Evolutionary conservation across 2,329 filamentous ascomycete genomes (phyloP).

Genomic region (Fusarium citri): DNA sequence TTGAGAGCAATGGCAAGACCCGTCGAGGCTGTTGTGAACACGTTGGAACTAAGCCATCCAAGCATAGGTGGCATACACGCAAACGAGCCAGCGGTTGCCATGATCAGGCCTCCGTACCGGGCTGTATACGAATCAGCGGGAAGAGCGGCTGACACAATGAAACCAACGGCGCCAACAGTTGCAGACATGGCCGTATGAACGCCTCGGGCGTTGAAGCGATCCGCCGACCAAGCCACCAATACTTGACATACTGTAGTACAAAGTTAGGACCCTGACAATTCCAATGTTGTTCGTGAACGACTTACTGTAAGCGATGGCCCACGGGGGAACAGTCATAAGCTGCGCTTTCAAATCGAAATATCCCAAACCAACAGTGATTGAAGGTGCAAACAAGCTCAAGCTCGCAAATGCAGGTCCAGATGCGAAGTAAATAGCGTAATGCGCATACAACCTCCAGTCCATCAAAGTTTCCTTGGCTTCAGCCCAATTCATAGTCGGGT

Average conservation of each 20-base stretch:
- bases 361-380: slow-evolving; percentile 66
- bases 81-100: slow-evolving; percentile 75
- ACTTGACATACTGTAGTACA: slow-evolving; percentile 53
- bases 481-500: slow-evolving; percentile 71
- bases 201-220: slow-evolving; percentile 68
- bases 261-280: slow-evolving; percentile 7
- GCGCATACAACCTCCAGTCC: slow-evolving; percentile 75
- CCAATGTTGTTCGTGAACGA: not conserved
- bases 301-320: slow-evolving; percentile 68
- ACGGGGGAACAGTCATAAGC: slow-evolving; percentile 75
- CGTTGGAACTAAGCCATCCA: slow-evolving; percentile 77
- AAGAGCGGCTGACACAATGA: slow-evolving; percentile 72
- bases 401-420: slow-evolving; percentile 67
- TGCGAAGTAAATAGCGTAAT: slow-evolving; percentile 68
- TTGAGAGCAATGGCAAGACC: slow-evolving; percentile 79
- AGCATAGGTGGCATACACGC: slow-evolving; percentile 76
- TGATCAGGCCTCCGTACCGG: slow-evolving; percentile 77
- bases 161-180: slow-evolving; percentile 58
- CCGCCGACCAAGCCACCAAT: slow-evolving; percentile 68
- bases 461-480: slow-evolving; percentile 77
- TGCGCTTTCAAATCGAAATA: slow-evolving; percentile 67
- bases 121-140: slow-evolving; percentile 67
- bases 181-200: slow-evolving; percentile 58
- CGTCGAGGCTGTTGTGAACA: slow-evolving; percentile 72
- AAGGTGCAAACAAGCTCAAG: slow-evolving; percentile 71